Conservation (phyloP, 2,329 filamentous ascomycete species). For the Piedraia hortae region DNA sequence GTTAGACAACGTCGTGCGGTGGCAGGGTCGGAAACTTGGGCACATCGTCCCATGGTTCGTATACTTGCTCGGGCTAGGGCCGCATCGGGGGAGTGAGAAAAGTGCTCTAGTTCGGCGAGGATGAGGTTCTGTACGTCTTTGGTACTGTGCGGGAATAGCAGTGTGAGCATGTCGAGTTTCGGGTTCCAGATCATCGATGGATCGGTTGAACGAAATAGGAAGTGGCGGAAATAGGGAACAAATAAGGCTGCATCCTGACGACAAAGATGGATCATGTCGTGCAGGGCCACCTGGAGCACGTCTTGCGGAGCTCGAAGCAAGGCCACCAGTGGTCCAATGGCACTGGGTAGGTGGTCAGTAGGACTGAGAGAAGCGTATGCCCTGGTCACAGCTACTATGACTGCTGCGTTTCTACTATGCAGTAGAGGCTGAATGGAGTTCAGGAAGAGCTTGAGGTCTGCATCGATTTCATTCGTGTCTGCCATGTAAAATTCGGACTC, state of each 20-base stretch:
- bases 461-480: constrained; percentile 36
- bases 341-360: constrained; percentile 40
- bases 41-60: constrained; percentile 75
- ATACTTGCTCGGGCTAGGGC: constrained; percentile 69
- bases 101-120: constrained; percentile 79
- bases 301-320: constrained; percentile 63
- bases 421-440: constrained; percentile 59
- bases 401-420: constrained; percentile 76
- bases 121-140: constrained; percentile 58
- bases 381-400: constrained; percentile 64
- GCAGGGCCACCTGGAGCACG: constrained; percentile 67
- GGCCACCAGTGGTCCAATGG: constrained; percentile 63
- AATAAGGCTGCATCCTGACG: constrained; percentile 52
- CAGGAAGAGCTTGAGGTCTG: constrained; percentile 59
- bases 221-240: constrained; percentile 66
- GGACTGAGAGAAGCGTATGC: constrained; percentile 71
- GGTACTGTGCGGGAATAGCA: constrained; percentile 67
- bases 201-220: constrained; percentile 60
- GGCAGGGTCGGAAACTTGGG: constrained; percentile 38
- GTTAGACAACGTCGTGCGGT: constrained; percentile 57
- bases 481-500: constrained; percentile 41
- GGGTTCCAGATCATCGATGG: constrained; percentile 60
- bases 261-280: constrained; percentile 87
- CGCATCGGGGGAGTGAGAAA: constrained; percentile 48
- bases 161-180: constrained; percentile 70